Conservation (phyloP, 176 grass and related monocot genomes). For the Bromus sterilis region DNA sequence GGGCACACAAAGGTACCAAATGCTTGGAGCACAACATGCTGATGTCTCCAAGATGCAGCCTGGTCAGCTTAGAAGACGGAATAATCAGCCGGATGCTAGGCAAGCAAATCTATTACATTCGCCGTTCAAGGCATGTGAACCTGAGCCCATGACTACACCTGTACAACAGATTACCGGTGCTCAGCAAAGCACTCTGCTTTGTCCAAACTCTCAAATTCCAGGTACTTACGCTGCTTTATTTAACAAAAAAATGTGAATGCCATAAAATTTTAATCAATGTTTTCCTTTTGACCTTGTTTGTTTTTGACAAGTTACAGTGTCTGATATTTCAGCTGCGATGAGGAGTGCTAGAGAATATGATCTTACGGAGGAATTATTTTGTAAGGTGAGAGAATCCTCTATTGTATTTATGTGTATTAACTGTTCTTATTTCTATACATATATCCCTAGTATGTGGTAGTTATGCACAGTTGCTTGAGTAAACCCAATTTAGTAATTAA, state of each 20-base stretch:
- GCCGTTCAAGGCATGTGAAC: not conserved
- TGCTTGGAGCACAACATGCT: not conserved
- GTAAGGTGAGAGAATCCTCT: not conserved
- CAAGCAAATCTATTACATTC: not conserved
- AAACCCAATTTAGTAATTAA: not conserved
- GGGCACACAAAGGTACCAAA: not conserved
- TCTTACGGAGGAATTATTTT: conserved; percentile 10
- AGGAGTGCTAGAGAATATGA: not conserved
- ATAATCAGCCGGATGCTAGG: conserved; percentile 3
- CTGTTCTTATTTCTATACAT: not conserved
- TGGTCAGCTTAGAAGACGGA: not conserved
- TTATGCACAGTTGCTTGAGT: not conserved
- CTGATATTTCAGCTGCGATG: not conserved
- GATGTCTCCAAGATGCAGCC: not conserved
- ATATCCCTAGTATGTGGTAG: not conserved
- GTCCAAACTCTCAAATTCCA: not conserved
- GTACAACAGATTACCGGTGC: not conserved
- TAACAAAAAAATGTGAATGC: not conserved
- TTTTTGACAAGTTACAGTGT: not conserved
- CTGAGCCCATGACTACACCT: not conserved
- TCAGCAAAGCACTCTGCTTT: not conserved
- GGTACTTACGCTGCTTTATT: not conserved
- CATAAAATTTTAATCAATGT: not conserved
- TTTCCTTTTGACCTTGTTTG: not conserved
- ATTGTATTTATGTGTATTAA: not conserved